Evolutionary conservation across 2,329 filamentous ascomycete genomes (phyloP), one percentile per base, ranked within the genome.

Genomic region (Ceratocystis alfenasii): DNA sequence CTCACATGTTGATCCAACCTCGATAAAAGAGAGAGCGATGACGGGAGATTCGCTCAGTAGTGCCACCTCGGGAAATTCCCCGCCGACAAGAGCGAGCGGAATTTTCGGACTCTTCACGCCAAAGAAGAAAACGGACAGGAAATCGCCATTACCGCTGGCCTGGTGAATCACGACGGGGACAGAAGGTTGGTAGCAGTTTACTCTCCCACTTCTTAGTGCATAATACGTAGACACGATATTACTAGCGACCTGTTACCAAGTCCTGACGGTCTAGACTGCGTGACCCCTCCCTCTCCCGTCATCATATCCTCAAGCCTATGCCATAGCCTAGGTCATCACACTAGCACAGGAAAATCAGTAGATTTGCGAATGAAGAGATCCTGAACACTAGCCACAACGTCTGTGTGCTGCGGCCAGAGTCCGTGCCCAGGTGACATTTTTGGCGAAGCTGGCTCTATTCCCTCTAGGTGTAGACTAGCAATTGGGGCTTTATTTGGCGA

Each of bases 1-100:
- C 68, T 77, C 76, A 2, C 80, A 80, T 68, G 73, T 83, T 53
- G 78, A 81, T 69, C 72, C 73, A 17, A 74, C 72, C 62, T 78
- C 79, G 28, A 69, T 83, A n/a, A 74, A 75, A 59, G 78, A 79
- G 28, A 46, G 22, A 17, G 64, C 28, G 45, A 48, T 36, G 46
- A 57, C 46, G 33, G 46, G 8, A 33, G 55, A 64, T 63, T 10
- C 36, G 1, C 45, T 44, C 41, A 66, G 41, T 60, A 22, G 63
- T 55, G 36, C 53, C 7, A 64, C 64, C 20, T 68, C 64, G 4
- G 55, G 53, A 17, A 65, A 62, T 10, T 55, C 63, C 1, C n/a
- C 45, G 2, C 8, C 30, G 45, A n/a, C 59, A 4, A 62, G 64
- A 57, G 41, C 62, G 10, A 46, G 62, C 5, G 28, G 53, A 2